Percentiles rank a stretch among this genome's conserved stretches.
Conservation (phyloP, 495 filamentous ascomycete genomes). For the Symbiotaphrina buchneri region DNA sequence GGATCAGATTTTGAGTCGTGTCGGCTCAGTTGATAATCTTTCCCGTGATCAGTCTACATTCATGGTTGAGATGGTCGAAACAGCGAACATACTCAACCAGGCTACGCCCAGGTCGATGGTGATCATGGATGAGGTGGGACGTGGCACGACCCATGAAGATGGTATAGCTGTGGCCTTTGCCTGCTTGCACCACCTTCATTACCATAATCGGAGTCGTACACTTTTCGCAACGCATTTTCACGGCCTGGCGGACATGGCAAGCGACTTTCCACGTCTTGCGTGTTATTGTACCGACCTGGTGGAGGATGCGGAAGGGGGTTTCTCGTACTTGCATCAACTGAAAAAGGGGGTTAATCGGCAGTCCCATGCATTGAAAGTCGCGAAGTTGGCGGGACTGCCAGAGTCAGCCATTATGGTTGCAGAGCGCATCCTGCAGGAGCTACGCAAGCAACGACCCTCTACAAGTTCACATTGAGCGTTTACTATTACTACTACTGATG, state of each 20-base stretch:
- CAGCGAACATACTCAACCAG: constrained; percentile 39
- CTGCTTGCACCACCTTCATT: constrained; percentile 57
- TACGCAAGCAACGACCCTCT: not conserved
- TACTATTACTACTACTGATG: too few species aligned
- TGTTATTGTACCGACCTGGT: constrained; percentile 82
- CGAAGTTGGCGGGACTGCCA: constrained; percentile 52
- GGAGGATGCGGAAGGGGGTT: constrained; percentile 37
- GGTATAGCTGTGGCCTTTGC: constrained; percentile 81
- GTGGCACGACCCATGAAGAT: constrained; percentile 82
- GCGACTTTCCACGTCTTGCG: constrained; percentile 36
- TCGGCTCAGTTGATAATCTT: constrained; percentile 83
- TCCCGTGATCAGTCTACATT: constrained; percentile 88
- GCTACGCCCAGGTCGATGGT: constrained; percentile 54
- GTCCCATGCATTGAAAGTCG: constrained; percentile 85
- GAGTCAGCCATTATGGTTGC: constrained; percentile 34
- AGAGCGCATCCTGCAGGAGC: constrained; percentile 14
- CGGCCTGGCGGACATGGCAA: constrained; percentile 46
- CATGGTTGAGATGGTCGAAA: constrained; percentile 75
- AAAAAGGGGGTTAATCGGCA: constrained; percentile 62
- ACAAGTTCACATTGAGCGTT: too few species aligned
- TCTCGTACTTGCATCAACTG: constrained; percentile 71
- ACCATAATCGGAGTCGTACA: constrained; percentile 49
- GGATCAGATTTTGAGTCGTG: constrained; percentile 78
- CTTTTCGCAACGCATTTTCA: constrained; percentile 97
- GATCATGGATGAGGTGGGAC: constrained; percentile 97